Conservation (phyloP, 441 rosid genomes). For the Mallotus japonicus region DNA sequence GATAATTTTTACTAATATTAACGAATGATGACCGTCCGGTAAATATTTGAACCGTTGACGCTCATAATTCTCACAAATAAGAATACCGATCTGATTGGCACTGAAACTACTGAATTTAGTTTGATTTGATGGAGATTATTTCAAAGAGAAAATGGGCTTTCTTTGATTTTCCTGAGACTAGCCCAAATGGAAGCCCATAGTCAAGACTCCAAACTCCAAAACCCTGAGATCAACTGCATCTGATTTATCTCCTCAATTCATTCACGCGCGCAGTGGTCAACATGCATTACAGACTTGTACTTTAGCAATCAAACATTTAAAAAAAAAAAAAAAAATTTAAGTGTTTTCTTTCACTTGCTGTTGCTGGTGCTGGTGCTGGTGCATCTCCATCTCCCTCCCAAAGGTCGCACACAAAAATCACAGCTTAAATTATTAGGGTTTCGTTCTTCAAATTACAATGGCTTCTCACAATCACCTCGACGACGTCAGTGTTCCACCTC, state of each 20-base stretch:
- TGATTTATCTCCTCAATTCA: not conserved
- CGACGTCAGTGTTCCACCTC: slow-evolving; percentile 39
- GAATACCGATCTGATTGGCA: too few species aligned
- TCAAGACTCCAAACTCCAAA: not conserved
- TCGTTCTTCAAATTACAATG: slow-evolving; percentile 32
- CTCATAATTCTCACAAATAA: too few species aligned
- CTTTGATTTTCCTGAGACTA: too few species aligned
- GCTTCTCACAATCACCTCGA: slow-evolving; percentile 57
- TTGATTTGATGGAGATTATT: too few species aligned
- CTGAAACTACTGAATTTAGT: too few species aligned
- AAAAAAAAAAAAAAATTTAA: not conserved
- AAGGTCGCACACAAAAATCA: not conserved
- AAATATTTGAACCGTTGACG: too few species aligned
- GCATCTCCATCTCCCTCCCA: not conserved
- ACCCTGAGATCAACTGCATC: not conserved
- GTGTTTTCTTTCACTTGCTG: not conserved
- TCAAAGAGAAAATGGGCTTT: too few species aligned
- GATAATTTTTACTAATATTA: too few species aligned
- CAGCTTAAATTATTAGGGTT: slow-evolving; percentile 27
- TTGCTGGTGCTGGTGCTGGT: too few species aligned
- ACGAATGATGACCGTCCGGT: too few species aligned
- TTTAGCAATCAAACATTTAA: not conserved
- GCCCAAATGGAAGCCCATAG: too few species aligned
- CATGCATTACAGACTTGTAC: not conserved
- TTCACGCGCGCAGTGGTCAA: too few species aligned